Evolutionary conservation across 1,139 yeast genomes (phyloP), one percentile per base, ranked within the genome.

Genomic region (Saccharomycopsis hybrid): DNA sequence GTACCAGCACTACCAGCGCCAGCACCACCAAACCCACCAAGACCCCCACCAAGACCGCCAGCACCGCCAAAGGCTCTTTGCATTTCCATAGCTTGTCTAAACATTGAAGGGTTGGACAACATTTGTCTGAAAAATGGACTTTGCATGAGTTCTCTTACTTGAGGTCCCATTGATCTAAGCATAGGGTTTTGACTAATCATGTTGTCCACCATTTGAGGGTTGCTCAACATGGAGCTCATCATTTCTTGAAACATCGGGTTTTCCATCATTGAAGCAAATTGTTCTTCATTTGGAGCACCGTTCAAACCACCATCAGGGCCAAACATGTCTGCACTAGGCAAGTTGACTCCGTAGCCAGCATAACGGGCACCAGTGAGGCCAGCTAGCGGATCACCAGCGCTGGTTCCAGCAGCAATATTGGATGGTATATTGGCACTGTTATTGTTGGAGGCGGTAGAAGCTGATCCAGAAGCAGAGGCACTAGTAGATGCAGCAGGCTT

Each of bases 241-340:
- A 83, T 77, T 62, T 88, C 89, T 61, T 82, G 88, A 58, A 87
- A 78, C 67, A 78, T 73, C 35, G 97, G 97, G 59, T 78, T 78
- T 36, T 82, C 82, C 83, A 90, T 74, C 85, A 87, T 79, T 43
- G 87, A 83, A 58, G 80, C 82, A 5, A 95, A 94, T 61, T 81
- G 69, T 31, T 72, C 73, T 28, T 71, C 70, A 13, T n/a, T 30
- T 11, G 53, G 45, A 18, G 18, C 18, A 18, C 18, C 18, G 54
- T 74, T 77, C 85, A 85, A 77, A 27, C 97, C 97, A 25, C 96
- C 96, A 64, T 90, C 97, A 24, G 96, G 94, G 1, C 97, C 97
- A 69, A 92, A 89, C 84, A 87, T 78, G 44, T 85, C 80, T 0
- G 90, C 88, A 2, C 87, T 77, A 2, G 98, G 97, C 64, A 92